Percentiles rank a stretch among this genome's conserved stretches.
phyloP scores from a whole-genome alignment of 192 early-diverging fungal genomes.

The Umbelopsis sp. region DNA sequence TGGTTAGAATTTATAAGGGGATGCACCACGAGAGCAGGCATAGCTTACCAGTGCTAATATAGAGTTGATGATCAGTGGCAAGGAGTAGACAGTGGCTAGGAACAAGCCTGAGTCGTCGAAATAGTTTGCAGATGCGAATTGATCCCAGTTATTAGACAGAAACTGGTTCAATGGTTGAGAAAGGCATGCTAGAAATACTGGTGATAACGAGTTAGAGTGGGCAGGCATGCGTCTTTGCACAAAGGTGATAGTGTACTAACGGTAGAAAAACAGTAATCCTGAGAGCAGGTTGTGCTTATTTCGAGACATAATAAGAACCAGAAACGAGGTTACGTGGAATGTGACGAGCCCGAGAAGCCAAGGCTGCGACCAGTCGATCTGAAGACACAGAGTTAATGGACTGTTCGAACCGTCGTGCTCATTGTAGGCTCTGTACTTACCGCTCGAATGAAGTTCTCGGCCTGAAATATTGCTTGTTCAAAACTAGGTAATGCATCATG shows the following conservation, averaged over 20 bases:
- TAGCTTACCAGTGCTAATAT: conserved; percentile 39
- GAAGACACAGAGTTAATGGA: neutral
- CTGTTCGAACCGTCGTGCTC: neutral
- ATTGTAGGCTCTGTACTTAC: neutral
- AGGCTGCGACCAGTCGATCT: conserved; percentile 56
- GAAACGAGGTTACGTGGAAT: conserved; percentile 41
- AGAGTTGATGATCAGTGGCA: conserved; percentile 43
- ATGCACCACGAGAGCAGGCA: no score
- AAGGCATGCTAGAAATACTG: conserved; percentile 47
- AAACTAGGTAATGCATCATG: neutral
- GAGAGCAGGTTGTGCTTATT: conserved; percentile 43
- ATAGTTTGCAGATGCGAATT: conserved; percentile 51
- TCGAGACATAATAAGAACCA: conserved; percentile 37
- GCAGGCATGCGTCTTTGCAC: neutral
- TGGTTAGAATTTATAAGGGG: neutral
- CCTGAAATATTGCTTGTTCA: neutral
- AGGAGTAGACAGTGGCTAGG: conserved; percentile 41
- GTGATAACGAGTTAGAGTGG: neutral
- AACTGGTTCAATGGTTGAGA: conserved; percentile 49
- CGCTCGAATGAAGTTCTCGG: neutral
- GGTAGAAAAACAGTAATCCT: conserved; percentile 41
- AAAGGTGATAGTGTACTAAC: conserved; percentile 21
- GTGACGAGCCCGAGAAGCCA: conserved; percentile 45
- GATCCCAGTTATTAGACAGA: conserved; percentile 40
- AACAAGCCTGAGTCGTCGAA: conserved; percentile 52